These are phyloP conservation scores for Plasmodium ovale DNA, from an alignment of 169 alveolate species.

Conservation along the genomic window DNA sequence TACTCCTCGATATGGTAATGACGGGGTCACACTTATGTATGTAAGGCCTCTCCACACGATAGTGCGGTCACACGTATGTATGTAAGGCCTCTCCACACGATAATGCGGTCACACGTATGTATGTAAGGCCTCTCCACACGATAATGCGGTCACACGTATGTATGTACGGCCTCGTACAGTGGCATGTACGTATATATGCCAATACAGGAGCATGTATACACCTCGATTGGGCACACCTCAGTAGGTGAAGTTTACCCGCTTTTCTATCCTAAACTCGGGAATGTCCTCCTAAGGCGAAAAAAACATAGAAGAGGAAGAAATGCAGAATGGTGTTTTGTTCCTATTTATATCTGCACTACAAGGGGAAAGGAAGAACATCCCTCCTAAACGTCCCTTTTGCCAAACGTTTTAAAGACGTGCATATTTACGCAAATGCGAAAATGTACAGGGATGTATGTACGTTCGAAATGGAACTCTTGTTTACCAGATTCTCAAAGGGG, in stretches of 20 bases:
- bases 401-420: too few relatives aligned
- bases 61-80: too few relatives aligned
- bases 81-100: too few relatives aligned
- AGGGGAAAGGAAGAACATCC: too few relatives aligned
- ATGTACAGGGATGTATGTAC: too few relatives aligned
- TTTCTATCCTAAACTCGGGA: conserved; percentile 61
- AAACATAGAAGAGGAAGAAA: neutral
- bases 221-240: neutral
- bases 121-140: neutral
- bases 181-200: neutral
- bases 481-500: neutral
- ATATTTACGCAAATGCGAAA: too few relatives aligned
- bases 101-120: neutral
- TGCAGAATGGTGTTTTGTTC: too few relatives aligned
- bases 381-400: too few relatives aligned
- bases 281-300: conserved; percentile 13
- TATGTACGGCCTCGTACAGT: neutral
- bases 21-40: too few relatives aligned
- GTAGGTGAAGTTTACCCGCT: conserved; percentile 19
- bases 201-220: neutral
- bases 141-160: neutral
- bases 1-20: too few relatives aligned
- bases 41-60: too few relatives aligned
- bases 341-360: too few relatives aligned
- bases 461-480: neutral